Conservation (phyloP, 1,284 basidiomycete genomes). For the Ceraceosorus guamensis region DNA sequence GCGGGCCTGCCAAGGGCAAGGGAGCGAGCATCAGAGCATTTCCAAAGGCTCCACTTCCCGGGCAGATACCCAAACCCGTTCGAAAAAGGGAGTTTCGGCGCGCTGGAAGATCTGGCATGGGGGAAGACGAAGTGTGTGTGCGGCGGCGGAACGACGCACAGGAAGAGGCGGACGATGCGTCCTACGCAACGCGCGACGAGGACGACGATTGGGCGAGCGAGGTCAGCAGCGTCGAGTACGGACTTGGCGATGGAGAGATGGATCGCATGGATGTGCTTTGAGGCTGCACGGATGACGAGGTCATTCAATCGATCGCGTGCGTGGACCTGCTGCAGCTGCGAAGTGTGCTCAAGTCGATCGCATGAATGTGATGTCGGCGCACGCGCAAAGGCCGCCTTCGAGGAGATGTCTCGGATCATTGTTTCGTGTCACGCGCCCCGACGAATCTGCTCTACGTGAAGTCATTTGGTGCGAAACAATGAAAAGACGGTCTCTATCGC, state of each 20-base stretch:
- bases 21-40: no score
- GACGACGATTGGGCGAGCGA: conserved; percentile 13
- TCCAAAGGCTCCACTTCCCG: no score
- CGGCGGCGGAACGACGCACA: not conserved
- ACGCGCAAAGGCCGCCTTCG: conserved; percentile 30
- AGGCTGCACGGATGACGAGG: conserved; percentile 14
- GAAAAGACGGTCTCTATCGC: no score
- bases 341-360: conserved; percentile 4
- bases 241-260: conserved; percentile 13
- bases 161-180: conserved; percentile 3
- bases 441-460: no score
- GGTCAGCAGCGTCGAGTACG: conserved; percentile 9
- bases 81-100: not conserved
- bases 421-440: not conserved
- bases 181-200: not conserved
- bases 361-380: conserved; percentile 37
- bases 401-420: no score
- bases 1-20: no score
- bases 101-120: not conserved
- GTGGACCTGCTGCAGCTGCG: conserved; percentile 40
- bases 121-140: not conserved
- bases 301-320: conserved; percentile 32
- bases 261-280: conserved; percentile 10
- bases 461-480: no score
- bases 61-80: not conserved